phyloP scores from a whole-genome alignment of 1,284 basidiomycete genomes.

The Austroboletus niveus region DNA sequence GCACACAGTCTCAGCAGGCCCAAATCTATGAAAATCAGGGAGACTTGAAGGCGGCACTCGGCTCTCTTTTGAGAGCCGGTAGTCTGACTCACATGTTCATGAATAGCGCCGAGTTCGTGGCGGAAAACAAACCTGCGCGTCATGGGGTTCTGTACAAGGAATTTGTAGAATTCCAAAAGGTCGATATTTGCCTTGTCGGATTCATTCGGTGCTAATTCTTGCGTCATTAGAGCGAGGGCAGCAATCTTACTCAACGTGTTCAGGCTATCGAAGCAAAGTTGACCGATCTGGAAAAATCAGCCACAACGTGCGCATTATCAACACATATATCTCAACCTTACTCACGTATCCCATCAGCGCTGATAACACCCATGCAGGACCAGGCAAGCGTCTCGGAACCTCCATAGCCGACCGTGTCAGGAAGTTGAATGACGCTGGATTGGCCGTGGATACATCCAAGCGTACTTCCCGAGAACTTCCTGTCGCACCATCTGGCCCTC shows the following conservation, averaged over 20 bases:
- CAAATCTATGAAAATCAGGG: slow-evolving; percentile 51
- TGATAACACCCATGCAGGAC: slow-evolving; percentile 24
- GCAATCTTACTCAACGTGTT: slow-evolving; percentile 47
- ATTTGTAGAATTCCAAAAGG: slow-evolving; percentile 58
- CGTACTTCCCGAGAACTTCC: slow-evolving; percentile 50
- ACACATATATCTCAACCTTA: slow-evolving; percentile 7
- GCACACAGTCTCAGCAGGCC: slow-evolving; percentile 50
- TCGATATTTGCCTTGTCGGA: slow-evolving; percentile 33
- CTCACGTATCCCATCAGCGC: slow-evolving; percentile 17
- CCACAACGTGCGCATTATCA: slow-evolving; percentile 40
- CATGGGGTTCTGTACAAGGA: slow-evolving; percentile 54
- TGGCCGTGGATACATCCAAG: slow-evolving; percentile 53
- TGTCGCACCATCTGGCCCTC: slow-evolving; percentile 35
- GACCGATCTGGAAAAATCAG: slow-evolving; percentile 50
- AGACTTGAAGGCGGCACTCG: slow-evolving; percentile 58
- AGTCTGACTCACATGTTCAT: slow-evolving; percentile 55
- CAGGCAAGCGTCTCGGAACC: slow-evolving; percentile 43
- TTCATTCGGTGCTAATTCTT: slow-evolving; percentile 19
- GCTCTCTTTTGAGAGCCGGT: slow-evolving; percentile 57
- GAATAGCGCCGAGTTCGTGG: slow-evolving; percentile 55
- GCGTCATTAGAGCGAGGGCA: slow-evolving; percentile 45
- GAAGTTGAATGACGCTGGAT: slow-evolving; percentile 64
- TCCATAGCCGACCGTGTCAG: slow-evolving; percentile 71
- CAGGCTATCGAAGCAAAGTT: slow-evolving; percentile 58
- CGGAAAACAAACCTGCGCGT: slow-evolving; percentile 44